phyloP scores from a whole-genome alignment of 768 basidiomycete genomes.

The Pisolithus tinctorius region DNA sequence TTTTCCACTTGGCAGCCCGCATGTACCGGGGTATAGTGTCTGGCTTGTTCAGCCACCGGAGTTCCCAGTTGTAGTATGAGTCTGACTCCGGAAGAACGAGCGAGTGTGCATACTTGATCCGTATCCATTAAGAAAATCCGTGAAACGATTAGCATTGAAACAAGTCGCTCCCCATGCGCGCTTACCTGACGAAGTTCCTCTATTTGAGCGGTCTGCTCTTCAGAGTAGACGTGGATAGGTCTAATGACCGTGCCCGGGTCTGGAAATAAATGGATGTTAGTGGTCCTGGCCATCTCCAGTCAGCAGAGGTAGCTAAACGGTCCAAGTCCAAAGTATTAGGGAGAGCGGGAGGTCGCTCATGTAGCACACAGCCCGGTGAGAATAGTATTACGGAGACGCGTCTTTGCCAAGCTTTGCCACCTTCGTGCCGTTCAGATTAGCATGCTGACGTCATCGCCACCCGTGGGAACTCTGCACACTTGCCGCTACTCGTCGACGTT shows the following conservation, averaged over 20 bases:
- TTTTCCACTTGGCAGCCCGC: slow-evolving; percentile 81
- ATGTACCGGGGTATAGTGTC: slow-evolving; percentile 69
- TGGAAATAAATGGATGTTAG: slow-evolving; percentile 49
- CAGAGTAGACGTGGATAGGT: slow-evolving; percentile 55
- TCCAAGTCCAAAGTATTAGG: neutral
- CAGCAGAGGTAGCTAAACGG: neutral
- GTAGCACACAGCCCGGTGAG: too few species aligned
- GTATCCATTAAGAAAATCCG: neutral
- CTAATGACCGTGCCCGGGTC: slow-evolving; percentile 43
- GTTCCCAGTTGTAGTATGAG: slow-evolving; percentile 71
- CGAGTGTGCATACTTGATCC: slow-evolving; percentile 55
- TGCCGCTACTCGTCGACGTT: neutral
- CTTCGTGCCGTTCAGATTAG: too few species aligned
- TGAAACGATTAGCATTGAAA: neutral
- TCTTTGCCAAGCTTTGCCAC: too few species aligned
- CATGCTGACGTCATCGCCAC: too few species aligned
- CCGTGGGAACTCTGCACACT: slow-evolving; percentile 4
- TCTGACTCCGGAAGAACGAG: slow-evolving; percentile 60
- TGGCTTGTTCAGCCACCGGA: slow-evolving; percentile 62
- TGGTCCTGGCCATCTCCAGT: slow-evolving; percentile 33
- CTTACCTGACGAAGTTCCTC: slow-evolving; percentile 56
- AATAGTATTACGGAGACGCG: too few species aligned
- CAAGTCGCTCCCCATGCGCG: neutral
- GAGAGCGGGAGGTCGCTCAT: neutral
- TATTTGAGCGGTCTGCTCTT: slow-evolving; percentile 55